Conservation (phyloP, 83 land plant species). For the Picea abies region DNA sequence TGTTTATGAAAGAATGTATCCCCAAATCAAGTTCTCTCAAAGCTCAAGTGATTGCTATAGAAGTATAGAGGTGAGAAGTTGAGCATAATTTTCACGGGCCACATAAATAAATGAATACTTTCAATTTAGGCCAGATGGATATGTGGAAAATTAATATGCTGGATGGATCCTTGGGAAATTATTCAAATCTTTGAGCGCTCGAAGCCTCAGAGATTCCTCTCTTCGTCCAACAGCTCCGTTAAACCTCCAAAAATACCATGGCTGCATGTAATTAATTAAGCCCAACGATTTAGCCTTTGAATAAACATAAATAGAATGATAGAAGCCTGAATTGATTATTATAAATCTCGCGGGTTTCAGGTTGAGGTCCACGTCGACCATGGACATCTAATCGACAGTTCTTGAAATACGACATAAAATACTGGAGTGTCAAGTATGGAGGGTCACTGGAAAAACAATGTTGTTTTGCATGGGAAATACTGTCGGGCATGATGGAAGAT, state of each 20-base stretch:
- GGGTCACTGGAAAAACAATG: constrained; percentile 39
- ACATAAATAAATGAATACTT: too few species aligned
- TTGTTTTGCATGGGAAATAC: constrained; percentile 26
- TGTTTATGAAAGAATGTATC: too few species aligned
- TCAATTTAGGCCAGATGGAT: too few species aligned
- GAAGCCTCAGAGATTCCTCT: neutral
- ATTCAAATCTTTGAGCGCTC: too few species aligned
- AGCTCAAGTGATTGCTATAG: too few species aligned
- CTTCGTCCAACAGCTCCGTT: constrained; percentile 16
- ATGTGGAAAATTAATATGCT: too few species aligned
- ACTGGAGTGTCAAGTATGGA: constrained; percentile 35
- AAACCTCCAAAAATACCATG: constrained; percentile 15
- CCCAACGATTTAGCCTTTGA: constrained; percentile 2
- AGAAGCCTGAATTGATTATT: neutral
- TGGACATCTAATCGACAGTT: constrained; percentile 50
- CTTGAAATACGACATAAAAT: constrained; percentile 36
- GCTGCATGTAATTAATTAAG: constrained; percentile 11
- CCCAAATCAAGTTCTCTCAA: too few species aligned
- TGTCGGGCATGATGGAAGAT: constrained; percentile 24
- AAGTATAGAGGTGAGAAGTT: too few species aligned
- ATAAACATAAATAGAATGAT: too few species aligned
- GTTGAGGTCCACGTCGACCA: constrained; percentile 42
- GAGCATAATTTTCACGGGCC: too few species aligned
- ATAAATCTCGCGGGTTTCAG: constrained; percentile 26
- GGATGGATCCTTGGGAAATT: too few species aligned